Evolutionary conservation across 177 flowering plant genomes (phyloP), one percentile per base, ranked within the genome.

Genomic region (Vitis hybrid): DNA sequence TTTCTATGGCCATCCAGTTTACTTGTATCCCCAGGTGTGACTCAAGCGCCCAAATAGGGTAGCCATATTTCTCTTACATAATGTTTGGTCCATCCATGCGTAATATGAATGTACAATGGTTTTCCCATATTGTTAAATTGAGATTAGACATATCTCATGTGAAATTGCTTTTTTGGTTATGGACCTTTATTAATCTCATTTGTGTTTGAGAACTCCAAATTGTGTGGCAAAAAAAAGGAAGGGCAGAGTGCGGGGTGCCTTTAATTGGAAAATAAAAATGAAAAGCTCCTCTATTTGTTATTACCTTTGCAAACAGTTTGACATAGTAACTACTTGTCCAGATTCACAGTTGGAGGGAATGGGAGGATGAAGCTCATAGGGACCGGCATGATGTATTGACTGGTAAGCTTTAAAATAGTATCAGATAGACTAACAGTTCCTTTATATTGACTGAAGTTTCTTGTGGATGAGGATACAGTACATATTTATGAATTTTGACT

Each of bases 281-380:
- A 48, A 64, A 48, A 64, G 48, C 48, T 39, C 48, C 48, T 52
- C 2, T 18, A 12, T 15, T n/a, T n/a, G 8, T 10, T 57, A 45
- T 65, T 69, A 7, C 48, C 48, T 64, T 55, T n/a, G 19, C 63
- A 59, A 3, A 63, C 66, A 48, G 55, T 64, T 59, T 70, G 52
- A 62, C 13, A 6, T 33, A 68, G 15, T 67, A 48, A 49, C 55
- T 18, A 29, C 67, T 49, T 70, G 67, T 48, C 18, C 86, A 95
- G 99, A 81, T 93, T 60, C 99, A 93, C 79, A 84, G 90, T 75
- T 95, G 99, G 99, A 89, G 98, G 73, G 72, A 22, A 69, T 95
- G 99, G 99, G 99, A 95, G 77, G 93, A 91, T 66, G 92, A 86
- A 72, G 99, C 98, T 79, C 97, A 83, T 72, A 72, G 77, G 83